Percentiles rank a stretch among this genome's conserved stretches.
Evolutionary conservation across 2,329 filamentous ascomycete species (phyloP).

Genomic region (Colletotrichum agaves): DNA sequence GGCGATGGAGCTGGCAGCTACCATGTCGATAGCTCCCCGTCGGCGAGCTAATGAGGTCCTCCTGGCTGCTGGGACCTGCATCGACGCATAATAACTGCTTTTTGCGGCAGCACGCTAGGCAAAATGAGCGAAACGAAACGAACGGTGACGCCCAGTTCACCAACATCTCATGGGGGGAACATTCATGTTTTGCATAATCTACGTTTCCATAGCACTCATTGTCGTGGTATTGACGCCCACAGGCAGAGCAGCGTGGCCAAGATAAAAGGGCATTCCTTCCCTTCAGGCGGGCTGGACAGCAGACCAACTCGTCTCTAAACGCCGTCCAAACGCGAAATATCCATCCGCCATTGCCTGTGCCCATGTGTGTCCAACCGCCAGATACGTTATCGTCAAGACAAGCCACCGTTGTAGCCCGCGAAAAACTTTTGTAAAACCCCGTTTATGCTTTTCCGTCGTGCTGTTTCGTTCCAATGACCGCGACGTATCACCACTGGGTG

Average conservation of each 20-base stretch:
- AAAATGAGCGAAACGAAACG: too few relatives aligned
- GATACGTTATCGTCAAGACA: conserved; percentile 10
- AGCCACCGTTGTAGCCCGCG: conserved; percentile 8
- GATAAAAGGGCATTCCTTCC: neutral
- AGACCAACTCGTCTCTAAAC: conserved; percentile 18
- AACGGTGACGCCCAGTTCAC: too few relatives aligned
- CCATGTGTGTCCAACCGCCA: conserved; percentile 29
- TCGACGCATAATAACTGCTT: neutral
- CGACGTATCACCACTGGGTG: neutral
- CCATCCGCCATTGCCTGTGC: conserved; percentile 20
- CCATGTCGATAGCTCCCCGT: conserved; percentile 3
- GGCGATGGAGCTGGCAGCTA: conserved; percentile 10
- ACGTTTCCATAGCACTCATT: conserved; percentile 31
- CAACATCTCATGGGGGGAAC: neutral
- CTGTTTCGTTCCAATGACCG: conserved; percentile 7
- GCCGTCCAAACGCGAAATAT: conserved; percentile 22
- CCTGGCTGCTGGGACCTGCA: neutral
- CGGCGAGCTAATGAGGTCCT: neutral
- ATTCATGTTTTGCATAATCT: conserved; percentile 22
- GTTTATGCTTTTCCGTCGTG: conserved; percentile 12
- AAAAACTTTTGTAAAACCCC: conserved; percentile 35
- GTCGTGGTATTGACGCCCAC: conserved; percentile 17
- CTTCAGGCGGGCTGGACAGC: conserved; percentile 11
- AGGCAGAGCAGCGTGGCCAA: conserved; percentile 15
- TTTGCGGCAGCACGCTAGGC: neutral